Percentiles rank a stretch among this genome's conserved stretches.
Evolutionary conservation across 2,329 filamentous ascomycete species (phyloP).

Genomic region (Alternaria atra): DNA sequence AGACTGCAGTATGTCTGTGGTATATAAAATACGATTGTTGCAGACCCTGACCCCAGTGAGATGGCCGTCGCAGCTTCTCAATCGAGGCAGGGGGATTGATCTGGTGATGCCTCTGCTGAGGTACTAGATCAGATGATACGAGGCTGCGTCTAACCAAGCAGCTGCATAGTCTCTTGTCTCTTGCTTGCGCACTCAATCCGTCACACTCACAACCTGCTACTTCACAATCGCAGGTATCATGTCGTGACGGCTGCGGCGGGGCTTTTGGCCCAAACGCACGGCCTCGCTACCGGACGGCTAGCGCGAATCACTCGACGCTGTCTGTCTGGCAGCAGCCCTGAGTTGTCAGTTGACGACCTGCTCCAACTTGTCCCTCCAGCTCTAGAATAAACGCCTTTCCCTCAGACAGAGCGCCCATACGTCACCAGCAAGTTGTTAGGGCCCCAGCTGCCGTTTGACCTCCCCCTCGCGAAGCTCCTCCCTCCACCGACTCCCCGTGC

Average conservation of each 20-base stretch:
- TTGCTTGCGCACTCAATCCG: background rate
- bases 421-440: constrained; percentile 30
- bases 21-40: background rate
- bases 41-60: background rate
- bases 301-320: constrained; percentile 31
- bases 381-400: constrained; percentile 16
- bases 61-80: constrained; percentile 2
- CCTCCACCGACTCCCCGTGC: constrained; percentile 36
- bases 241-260: constrained; percentile 18
- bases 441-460: constrained; percentile 32
- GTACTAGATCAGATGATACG: constrained; percentile 7
- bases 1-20: background rate
- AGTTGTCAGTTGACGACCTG: constrained; percentile 33
- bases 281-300: constrained; percentile 30
- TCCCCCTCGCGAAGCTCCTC: constrained; percentile 33
- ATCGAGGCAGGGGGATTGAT: constrained; percentile 13
- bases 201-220: background rate
- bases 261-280: constrained; percentile 24
- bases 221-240: constrained; percentile 3
- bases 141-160: background rate
- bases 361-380: constrained; percentile 28
- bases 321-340: constrained; percentile 30
- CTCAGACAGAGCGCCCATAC: constrained; percentile 21
- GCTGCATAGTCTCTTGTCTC: background rate
- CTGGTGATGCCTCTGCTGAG: constrained; percentile 5